Evolutionary conservation across 768 basidiomycete species (phyloP).

Genomic region (Tylopilus rubrobrunneus): DNA sequence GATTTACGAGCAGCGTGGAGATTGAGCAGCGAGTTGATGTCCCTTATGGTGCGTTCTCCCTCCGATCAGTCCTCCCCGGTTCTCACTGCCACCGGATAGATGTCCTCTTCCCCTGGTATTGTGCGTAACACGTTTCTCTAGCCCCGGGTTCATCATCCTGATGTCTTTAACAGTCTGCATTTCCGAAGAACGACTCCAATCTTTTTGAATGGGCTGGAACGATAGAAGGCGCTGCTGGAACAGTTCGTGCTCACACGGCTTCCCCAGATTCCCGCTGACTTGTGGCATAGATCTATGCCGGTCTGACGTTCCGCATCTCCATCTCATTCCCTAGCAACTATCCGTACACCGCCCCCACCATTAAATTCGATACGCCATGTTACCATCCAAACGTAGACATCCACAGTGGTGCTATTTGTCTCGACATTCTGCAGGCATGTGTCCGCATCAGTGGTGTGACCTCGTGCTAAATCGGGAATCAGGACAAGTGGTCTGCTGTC

Average conservation of each 20-base stretch:
- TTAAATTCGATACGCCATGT: constrained; percentile 87
- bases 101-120: constrained; percentile 86
- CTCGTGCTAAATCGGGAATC: constrained; percentile 7
- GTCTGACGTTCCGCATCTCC: constrained; percentile 76
- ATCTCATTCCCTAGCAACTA: constrained; percentile 86
- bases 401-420: constrained; percentile 69
- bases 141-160: background rate
- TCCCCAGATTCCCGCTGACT: constrained; percentile 1
- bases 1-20: constrained; percentile 33
- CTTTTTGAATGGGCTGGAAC: constrained; percentile 90
- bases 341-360: constrained; percentile 79
- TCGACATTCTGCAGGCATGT: constrained; percentile 81
- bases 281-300: constrained; percentile 62
- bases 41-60: constrained; percentile 66
- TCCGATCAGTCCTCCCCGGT: background rate
- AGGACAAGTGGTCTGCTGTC: constrained; percentile 94
- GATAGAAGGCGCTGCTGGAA: constrained; percentile 76
- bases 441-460: no score
- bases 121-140: constrained; percentile 40
- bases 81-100: constrained; percentile 42
- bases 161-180: constrained; percentile 61
- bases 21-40: constrained; percentile 82
- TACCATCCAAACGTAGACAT: constrained; percentile 92
- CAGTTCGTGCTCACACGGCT: constrained; percentile 33
- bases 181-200: constrained; percentile 83